A percentile compares a stretch with the other conserved stretches of the same genome.
Conservation (phyloP, 768 basidiomycete genomes). For the Leucocoprinus leucothites region DNA sequence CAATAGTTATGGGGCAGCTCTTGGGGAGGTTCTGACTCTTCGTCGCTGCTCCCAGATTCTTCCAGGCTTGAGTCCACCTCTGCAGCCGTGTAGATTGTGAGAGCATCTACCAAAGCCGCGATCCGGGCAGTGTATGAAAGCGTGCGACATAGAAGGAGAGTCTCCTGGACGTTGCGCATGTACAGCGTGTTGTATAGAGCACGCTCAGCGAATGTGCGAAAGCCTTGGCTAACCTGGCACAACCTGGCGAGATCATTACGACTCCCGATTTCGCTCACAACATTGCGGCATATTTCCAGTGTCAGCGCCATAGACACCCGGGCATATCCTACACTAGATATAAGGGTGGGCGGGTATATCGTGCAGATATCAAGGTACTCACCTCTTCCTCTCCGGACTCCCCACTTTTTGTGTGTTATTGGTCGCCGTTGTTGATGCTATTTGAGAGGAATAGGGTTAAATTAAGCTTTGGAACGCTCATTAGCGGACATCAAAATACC, state of each 20-base stretch:
- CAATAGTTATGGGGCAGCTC: constrained; percentile 43
- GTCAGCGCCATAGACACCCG: constrained; percentile 52
- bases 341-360: constrained; percentile 4
- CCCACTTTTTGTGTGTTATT: constrained; percentile 15
- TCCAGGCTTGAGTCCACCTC: constrained; percentile 19
- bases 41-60: constrained; percentile 21
- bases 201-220: constrained; percentile 52
- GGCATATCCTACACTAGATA: constrained; percentile 37
- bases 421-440: constrained; percentile 3
- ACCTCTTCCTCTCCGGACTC: constrained; percentile 27
- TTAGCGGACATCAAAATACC: constrained; percentile 8
- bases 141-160: constrained; percentile 43
- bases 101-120: constrained; percentile 47
- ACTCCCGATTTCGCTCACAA: constrained; percentile 49
- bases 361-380: constrained; percentile 10
- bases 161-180: constrained; percentile 36
- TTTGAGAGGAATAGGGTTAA: constrained; percentile 2
- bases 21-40: constrained; percentile 14
- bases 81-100: constrained; percentile 44
- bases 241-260: constrained; percentile 54
- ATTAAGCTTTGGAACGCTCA: not conserved
- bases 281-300: constrained; percentile 54
- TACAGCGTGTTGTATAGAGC: constrained; percentile 59
- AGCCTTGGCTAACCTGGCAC: constrained; percentile 55
- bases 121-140: constrained; percentile 45